These are phyloP conservation scores for Schizophyllum commune DNA, from an alignment of 1,284 basidiomycete species.

Conservation along the genomic window DNA sequence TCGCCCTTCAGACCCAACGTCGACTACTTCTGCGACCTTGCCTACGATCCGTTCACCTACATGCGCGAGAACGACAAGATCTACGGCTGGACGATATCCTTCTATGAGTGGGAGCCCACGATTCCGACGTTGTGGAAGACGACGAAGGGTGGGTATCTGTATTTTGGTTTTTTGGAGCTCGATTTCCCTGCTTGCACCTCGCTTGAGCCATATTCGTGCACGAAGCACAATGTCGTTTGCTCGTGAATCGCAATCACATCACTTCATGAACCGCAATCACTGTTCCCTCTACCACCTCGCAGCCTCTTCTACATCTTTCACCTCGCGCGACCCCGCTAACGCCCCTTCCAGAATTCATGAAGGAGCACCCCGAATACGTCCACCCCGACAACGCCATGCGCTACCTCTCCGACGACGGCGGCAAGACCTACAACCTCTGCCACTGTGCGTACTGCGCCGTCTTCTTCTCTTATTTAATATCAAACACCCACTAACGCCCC, in stretches of 20 bases:
- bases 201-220: slow-evolving; percentile 11
- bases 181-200: slow-evolving; percentile 2
- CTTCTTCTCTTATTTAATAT: background rate
- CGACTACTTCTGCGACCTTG: slow-evolving; percentile 42
- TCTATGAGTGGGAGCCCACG: slow-evolving; percentile 20
- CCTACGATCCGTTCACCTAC: slow-evolving; percentile 68
- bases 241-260: too few species aligned
- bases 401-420: slow-evolving; percentile 62
- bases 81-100: slow-evolving; percentile 39
- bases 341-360: slow-evolving; percentile 41
- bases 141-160: slow-evolving; percentile 14
- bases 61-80: slow-evolving; percentile 69
- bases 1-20: slow-evolving; percentile 48
- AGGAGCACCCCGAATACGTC: slow-evolving; percentile 50
- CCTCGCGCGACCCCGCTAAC: background rate
- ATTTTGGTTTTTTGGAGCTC: background rate
- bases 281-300: too few species aligned
- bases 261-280: too few species aligned
- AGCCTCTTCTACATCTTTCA: background rate
- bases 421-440: slow-evolving; percentile 65
- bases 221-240: too few species aligned
- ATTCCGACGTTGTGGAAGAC: slow-evolving; percentile 21
- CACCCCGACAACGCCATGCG: slow-evolving; percentile 58
- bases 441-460: slow-evolving; percentile 46
- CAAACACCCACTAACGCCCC: background rate